Evolutionary conservation across 2,329 filamentous ascomycete species (phyloP).

Genomic region (Neopestalotiopsis sp.): DNA sequence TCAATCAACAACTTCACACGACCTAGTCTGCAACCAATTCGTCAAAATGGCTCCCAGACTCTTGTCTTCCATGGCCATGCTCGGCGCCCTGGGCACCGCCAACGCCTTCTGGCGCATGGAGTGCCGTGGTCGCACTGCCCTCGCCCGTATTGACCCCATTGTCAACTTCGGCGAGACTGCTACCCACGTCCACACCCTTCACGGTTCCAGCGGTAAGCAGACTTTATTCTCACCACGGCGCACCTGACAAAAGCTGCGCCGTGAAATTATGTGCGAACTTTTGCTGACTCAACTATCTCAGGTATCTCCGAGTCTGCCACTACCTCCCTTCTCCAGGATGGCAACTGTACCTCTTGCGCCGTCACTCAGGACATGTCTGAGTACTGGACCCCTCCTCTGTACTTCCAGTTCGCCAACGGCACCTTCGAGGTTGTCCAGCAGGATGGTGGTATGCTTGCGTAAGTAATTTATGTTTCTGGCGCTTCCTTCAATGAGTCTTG

Average conservation of each 20-base stretch:
- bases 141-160: constrained; percentile 80
- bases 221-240: constrained; percentile 19
- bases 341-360: constrained; percentile 80
- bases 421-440: constrained; percentile 73
- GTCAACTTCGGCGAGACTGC: constrained; percentile 65
- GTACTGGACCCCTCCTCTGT: constrained; percentile 83
- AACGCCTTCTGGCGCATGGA: constrained; percentile 90
- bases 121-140: constrained; percentile 72
- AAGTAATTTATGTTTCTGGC: constrained; percentile 47
- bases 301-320: constrained; percentile 67
- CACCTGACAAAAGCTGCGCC: neutral
- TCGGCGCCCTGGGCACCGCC: constrained; percentile 31
- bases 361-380: constrained; percentile 84
- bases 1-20: neutral
- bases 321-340: constrained; percentile 61
- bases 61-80: neutral
- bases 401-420: constrained; percentile 75
- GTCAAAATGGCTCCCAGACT: constrained; percentile 14
- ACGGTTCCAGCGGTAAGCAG: constrained; percentile 76
- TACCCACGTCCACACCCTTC: constrained; percentile 75
- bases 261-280: constrained; percentile 2
- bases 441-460: constrained; percentile 85
- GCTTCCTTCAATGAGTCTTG: neutral
- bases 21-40: neutral
- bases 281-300: constrained; percentile 41